Conservation (phyloP, 2,329 filamentous ascomycete genomes). For the Davidsoniella virescens region DNA sequence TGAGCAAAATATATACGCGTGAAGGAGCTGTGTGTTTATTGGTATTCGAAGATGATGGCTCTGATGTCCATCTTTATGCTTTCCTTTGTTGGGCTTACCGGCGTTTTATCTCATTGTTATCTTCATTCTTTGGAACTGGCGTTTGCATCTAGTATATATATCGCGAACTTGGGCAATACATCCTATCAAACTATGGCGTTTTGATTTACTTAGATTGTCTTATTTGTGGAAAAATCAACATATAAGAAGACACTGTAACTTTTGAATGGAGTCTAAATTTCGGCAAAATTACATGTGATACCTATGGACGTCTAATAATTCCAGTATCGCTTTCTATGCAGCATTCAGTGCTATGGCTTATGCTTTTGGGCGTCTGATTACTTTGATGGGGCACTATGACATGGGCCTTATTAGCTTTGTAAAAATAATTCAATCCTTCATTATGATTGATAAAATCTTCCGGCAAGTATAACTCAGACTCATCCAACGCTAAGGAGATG, state of each 20-base stretch:
- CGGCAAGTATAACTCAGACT: too few species aligned
- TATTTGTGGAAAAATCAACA: not conserved
- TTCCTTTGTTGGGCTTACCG: not conserved
- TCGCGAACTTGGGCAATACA: not conserved
- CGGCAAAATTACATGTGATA: too few species aligned
- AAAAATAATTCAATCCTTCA: too few species aligned
- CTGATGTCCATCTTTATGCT: not conserved
- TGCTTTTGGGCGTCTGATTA: too few species aligned
- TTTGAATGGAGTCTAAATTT: not conserved
- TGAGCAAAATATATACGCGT: not conserved
- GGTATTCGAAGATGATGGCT: not conserved
- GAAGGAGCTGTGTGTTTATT: not conserved
- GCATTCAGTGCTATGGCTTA: too few species aligned
- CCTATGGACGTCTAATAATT: not conserved
- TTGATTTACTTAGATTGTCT: not conserved
- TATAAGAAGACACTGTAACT: not conserved
- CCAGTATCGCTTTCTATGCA: not conserved
- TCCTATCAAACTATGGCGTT: slow-evolving; percentile 1
- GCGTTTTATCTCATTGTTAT: not conserved
- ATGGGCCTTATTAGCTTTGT: too few species aligned
- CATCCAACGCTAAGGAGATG: too few species aligned
- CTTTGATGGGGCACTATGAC: too few species aligned
- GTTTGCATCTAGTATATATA: not conserved
- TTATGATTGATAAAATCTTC: too few species aligned
- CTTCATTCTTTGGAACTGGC: not conserved